Percentiles rank a stretch among this genome's conserved stretches.
phyloP scores from a whole-genome alignment of 2,329 filamentous ascomycete genomes.

The Aureobasidium sp. region DNA sequence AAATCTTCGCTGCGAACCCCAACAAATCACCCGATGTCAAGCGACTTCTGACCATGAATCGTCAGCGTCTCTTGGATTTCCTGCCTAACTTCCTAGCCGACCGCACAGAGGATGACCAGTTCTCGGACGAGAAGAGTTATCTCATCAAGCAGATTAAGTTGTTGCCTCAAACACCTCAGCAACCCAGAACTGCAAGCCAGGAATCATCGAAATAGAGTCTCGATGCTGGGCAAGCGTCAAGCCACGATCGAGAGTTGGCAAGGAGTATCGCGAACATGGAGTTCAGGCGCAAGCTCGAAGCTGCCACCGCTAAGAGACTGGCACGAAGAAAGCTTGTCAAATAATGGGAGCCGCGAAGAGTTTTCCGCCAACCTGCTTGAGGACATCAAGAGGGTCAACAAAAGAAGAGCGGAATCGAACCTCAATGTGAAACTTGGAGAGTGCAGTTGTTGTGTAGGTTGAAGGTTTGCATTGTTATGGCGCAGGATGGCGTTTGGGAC shows the following conservation, averaged over 20 bases:
- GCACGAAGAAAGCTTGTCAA: neutral
- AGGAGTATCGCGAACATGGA: conserved; percentile 5
- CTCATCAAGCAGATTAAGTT: conserved; percentile 78
- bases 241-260: neutral
- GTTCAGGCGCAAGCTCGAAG: conserved; percentile 8
- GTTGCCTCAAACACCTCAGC: conserved; percentile 18
- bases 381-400: no score
- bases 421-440: neutral
- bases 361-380: no score
- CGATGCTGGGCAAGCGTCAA: neutral
- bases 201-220: conserved; percentile 11
- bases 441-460: neutral
- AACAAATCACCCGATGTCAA: conserved; percentile 96
- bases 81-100: conserved; percentile 89
- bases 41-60: conserved; percentile 92
- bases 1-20: conserved; percentile 97
- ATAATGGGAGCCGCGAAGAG: neutral
- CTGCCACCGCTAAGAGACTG: conserved; percentile 6
- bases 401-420: neutral
- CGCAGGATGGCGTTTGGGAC: neutral
- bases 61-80: conserved; percentile 82
- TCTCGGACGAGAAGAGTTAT: conserved; percentile 96
- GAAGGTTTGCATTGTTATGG: conserved; percentile 1
- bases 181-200: neutral
- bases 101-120: conserved; percentile 94